Evolutionary conservation across 2,329 filamentous ascomycete genomes (phyloP), one percentile per base, ranked within the genome.

Genomic region (Beauveria sp.): DNA sequence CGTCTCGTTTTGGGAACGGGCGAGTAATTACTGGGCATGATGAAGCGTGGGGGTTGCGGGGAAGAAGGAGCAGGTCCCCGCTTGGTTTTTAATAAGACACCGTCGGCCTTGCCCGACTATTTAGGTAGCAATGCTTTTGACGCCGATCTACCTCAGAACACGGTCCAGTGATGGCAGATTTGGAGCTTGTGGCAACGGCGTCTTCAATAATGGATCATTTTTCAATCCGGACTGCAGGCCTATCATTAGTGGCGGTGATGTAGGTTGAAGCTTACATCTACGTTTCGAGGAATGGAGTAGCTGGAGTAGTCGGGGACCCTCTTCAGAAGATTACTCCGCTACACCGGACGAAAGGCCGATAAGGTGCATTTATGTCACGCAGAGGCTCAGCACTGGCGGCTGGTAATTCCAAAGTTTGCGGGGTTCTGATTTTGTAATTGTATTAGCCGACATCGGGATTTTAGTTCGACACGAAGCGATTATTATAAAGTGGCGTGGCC

Each of bases 401-500:
- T 57, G 18, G 18, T 24, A 30, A 50, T 57, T 22, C 44, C 30
- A 8, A 50, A 28, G 22, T 50, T n/a, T 57, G 55, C 44, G 55
- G 55, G 55, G 55, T 41, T 28, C 12, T n/a, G 18, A 24, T 41
- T 50, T 48, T 28, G 14, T 18, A 22, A 20, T 28, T 26, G 3
- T n/a, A 18, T 50, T 50, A 41, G 55, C 55, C 55, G 55, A 57
- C 55, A 57, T 57, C 55, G 44, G 55, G 22, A 26, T 41, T 57
- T 50, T 50, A 43, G 44, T 41, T 26, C 5, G 6, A 57, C 3
- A 14, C 28, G 26, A 40, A 26, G 44, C 22, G 3, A 40, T n/a
- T 24, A 48, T 30, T 41, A 41, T 50, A 50, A 48, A 8, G 22
- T 50, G 22, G 44, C 55, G 28, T 57, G 30, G 46, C 55, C 46